Evolutionary conservation across 148 eudicot genomes (phyloP).

Genomic region (Polygonum aviculare): DNA sequence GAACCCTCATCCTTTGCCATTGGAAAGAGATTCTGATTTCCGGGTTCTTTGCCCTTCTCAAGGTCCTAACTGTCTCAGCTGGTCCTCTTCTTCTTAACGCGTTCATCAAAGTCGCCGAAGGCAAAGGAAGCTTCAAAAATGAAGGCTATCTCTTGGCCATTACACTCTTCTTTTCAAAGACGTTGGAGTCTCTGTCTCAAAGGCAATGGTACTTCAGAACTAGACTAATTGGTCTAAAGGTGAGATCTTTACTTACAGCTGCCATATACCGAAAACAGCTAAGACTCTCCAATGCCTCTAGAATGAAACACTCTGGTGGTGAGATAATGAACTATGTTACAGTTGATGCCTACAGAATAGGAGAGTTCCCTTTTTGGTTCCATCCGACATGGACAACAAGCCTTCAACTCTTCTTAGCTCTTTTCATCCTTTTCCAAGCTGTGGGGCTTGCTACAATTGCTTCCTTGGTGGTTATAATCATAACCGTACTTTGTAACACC

Average conservation of each 20-base stretch:
- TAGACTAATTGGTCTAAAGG: conserved; percentile 58
- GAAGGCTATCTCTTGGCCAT: conserved; percentile 65
- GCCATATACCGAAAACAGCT: conserved; percentile 72
- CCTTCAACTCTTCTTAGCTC: conserved; percentile 63
- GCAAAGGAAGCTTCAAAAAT: conserved; percentile 40
- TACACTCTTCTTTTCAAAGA: conserved; percentile 49
- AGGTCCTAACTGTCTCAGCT: conserved; percentile 57
- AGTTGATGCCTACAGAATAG: conserved; percentile 77
- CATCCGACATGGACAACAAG: conserved; percentile 79
- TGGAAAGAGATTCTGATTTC: conserved; percentile 61
- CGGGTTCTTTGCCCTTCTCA: conserved; percentile 70
- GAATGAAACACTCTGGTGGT: conserved; percentile 58
- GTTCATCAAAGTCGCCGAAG: conserved; percentile 81
- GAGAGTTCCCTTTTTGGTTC: conserved; percentile 84
- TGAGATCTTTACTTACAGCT: conserved; percentile 69
- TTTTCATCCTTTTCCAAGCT: conserved; percentile 46
- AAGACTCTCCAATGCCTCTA: conserved; percentile 62
- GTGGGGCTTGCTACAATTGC: conserved; percentile 80
- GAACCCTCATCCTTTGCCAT: conserved; percentile 57
- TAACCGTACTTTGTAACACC: conserved; percentile 63
- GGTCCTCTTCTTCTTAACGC: conserved; percentile 84
- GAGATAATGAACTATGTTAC: conserved; percentile 84
- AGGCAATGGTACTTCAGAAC: conserved; percentile 74
- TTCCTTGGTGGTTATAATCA: conserved; percentile 48
- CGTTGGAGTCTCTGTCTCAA: conserved; percentile 60